Percentiles rank a stretch among this genome's conserved stretches.
Conservation (phyloP, 371 early-diverging fungal genomes). For the Sporodiniella umbellata region DNA sequence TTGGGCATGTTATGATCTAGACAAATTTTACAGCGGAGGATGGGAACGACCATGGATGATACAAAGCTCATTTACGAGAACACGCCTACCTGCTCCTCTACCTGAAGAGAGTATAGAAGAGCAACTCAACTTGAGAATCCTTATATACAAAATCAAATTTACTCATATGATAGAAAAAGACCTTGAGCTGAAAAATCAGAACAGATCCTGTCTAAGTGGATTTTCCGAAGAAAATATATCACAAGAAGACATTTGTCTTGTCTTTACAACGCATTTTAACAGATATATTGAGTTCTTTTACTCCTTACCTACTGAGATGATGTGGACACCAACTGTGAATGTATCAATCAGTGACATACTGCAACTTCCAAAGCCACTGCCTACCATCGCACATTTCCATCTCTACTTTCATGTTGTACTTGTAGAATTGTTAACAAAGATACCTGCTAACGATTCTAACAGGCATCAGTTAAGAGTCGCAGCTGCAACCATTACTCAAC, state of each 20-base stretch:
- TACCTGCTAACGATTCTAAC: conserved; percentile 15
- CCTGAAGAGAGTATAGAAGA: conserved; percentile 15
- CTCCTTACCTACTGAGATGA: conserved; percentile 17
- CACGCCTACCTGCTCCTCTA: conserved; percentile 4
- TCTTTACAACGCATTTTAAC: conserved; percentile 1
- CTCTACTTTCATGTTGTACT: conserved; percentile 16
- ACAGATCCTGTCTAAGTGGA: background rate
- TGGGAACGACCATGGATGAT: conserved; percentile 22
- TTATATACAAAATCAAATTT: background rate
- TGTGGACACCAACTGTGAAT: conserved; percentile 27
- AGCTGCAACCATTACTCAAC: conserved; percentile 33
- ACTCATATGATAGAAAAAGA: conserved; percentile 5
- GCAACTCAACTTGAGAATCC: background rate
- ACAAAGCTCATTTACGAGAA: conserved; percentile 7
- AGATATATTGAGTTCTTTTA: background rate
- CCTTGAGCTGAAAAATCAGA: background rate
- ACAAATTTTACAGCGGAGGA: conserved; percentile 21
- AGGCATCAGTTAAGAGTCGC: conserved; percentile 23
- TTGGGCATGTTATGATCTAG: conserved; percentile 29
- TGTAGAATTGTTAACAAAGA: conserved; percentile 13
- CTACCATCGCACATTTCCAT: conserved; percentile 24
- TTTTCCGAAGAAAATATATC: background rate
- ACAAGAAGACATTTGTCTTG: background rate
- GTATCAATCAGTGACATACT: conserved; percentile 20
- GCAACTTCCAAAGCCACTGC: conserved; percentile 19